Evolutionary conservation across 192 early-diverging fungal genomes (phyloP), one percentile per base, ranked within the genome.

Genomic region (Podochytrium sp.): DNA sequence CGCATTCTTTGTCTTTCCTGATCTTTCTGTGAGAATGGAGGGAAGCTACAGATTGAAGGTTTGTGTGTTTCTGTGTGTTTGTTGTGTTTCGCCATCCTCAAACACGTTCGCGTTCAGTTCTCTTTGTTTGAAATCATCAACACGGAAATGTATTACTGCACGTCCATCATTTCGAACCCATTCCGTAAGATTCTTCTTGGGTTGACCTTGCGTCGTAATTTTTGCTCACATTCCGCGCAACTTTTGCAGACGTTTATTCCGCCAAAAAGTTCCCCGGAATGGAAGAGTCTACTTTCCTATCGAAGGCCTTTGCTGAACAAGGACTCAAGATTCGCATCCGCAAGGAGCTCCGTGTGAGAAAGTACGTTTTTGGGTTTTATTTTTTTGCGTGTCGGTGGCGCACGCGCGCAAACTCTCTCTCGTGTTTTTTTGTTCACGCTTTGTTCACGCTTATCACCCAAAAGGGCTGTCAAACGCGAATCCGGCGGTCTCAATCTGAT

Each of bases 1-100:
- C n/a, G 95, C 92, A 0, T 98, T 96, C 75, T 98, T 98, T 87
- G 95, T 98, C 39, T 98, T 98, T 79, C 94, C 96, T 30, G 96
- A 98, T 79, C 82, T 98, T 23, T 94, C 93, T 2, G 94, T 96
- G n/a, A 80, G 96, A 12, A 93, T 94, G 85, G 96, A 98, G 71
- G 96, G 96, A 87, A 57, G 73, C 2, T 86, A 83, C 56, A 68
- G 80, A 18, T 53, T 86, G 20, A 86, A 86, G 75, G 84, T 85
- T 41, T 7, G 29, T 34, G 49, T 33, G 14, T 32, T 57, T 38
- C 33, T 52, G 3, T 32, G 33, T 12, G 12, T 34, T 68, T 23
- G 16, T 2, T 52, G 2, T 77, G 30, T 23, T 43, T 80, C 25
- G 56, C 52, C 12, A 16, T 23, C 18, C n/a, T n/a, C n/a, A n/a